Base-by-base conservation (phyloP, 768 basidiomycete species). In the Boletus sp. region DNA sequence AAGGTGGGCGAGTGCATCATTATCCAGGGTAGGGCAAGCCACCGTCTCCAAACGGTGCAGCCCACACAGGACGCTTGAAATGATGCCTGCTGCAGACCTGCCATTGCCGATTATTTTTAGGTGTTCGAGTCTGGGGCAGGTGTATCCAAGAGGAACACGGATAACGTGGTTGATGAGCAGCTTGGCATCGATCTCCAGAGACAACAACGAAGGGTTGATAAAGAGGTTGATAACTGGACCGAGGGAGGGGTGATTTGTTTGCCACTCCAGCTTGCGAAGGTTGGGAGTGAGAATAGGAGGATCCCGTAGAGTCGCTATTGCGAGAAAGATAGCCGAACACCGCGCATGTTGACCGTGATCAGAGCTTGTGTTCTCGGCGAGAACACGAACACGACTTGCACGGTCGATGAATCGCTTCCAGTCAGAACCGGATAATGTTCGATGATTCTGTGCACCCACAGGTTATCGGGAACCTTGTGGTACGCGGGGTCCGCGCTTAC, bases 161-260 rank as follows among this genome's bases (percentile, higher is more conserved):
- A 64, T 44, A 13, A 45, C 34, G 13, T 15, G 51, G 8, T 55
- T 32, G 37, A 56, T 39, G 50, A 65, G 19, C 6, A 64, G 13
- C 47, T 58, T 64, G n/a, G 51, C 65, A 34, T 67, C 62, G 14
- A 66, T 55, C 39, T 64, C 64, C 37, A 66, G 53, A 33, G 64
- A 66, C 0, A 47, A 46, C 23, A 65, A 52, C 15, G 62, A 57
- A 41, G 62, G 59, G 23, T 54, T 14, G 47, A 66, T 48, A n/a
- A 66, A 61, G 32, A 64, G 55, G n/a, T 64, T 67, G 54, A 66
- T 56, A 2, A 38, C 54, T 0, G 53, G 33, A 32, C 29, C 21
- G 14, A 53, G 21, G 1, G 30, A 19, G 5, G 25, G 43, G n/a
- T 41, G 34, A 29, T 7, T 44, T 17, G 58, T 29, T 19, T 48